phyloP scores from a whole-genome alignment of 345 rosid genomes.

The Laguncularia racemosa region DNA sequence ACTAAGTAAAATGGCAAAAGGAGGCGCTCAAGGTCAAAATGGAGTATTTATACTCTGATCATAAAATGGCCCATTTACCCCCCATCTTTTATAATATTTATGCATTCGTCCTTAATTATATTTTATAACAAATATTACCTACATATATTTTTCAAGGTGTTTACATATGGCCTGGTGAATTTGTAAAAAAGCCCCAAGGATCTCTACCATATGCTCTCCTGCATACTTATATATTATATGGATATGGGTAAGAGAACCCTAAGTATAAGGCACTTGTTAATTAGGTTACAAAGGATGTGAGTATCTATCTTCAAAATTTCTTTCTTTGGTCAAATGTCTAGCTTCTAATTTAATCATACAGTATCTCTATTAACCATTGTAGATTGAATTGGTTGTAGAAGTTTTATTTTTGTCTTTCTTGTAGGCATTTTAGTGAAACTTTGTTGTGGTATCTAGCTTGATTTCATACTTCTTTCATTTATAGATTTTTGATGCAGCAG shows the following conservation, averaged over 20 bases:
- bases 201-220: constrained; percentile 88
- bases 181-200: too few species aligned
- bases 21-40: too few species aligned
- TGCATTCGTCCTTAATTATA: too few species aligned
- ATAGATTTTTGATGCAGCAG: constrained; percentile 73
- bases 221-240: constrained; percentile 45
- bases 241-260: constrained; percentile 64
- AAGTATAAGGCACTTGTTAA: constrained; percentile 43
- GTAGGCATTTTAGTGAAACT: neutral
- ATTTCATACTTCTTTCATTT: constrained; percentile 18
- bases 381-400: too few species aligned
- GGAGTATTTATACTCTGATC: too few species aligned
- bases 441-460: constrained; percentile 2
- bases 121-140: too few species aligned
- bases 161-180: too few species aligned
- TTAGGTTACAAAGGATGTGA: constrained; percentile 60
- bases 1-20: too few species aligned
- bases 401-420: neutral
- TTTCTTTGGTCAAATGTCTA: neutral
- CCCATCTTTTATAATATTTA: too few species aligned
- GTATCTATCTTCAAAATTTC: constrained; percentile 16
- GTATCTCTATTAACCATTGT: too few species aligned
- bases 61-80: too few species aligned
- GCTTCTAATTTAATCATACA: neutral
- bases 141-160: too few species aligned